Percentiles rank a stretch among this genome's conserved stretches.
Conservation (phyloP, 139 green algal genomes). For the Tetradesmus lagerheimii region DNA sequence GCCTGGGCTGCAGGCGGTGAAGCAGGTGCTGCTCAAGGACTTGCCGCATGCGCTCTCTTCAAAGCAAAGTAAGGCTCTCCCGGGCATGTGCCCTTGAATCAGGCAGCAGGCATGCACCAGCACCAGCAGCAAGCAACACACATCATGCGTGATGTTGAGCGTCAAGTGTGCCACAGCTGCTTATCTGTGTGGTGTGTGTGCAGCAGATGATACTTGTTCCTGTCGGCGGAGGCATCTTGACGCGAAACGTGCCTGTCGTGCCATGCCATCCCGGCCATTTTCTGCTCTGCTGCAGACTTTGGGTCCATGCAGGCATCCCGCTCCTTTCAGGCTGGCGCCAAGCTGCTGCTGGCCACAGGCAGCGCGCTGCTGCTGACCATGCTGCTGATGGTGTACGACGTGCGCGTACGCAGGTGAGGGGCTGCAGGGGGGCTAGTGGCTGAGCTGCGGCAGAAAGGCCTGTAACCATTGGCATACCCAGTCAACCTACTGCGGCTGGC, state of each 20-base stretch:
- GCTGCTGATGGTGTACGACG: slow-evolving; percentile 26
- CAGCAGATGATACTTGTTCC: no score
- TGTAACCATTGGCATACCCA: no score
- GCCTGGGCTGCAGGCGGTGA: not conserved
- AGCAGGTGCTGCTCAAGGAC: not conserved
- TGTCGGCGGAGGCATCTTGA: no score
- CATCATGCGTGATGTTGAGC: not conserved
- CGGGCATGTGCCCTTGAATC: not conserved
- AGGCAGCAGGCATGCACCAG: not conserved
- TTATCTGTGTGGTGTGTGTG: no score
- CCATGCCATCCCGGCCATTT: not conserved
- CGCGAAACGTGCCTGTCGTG: not conserved
- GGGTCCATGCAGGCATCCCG: not conserved
- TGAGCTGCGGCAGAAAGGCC: no score
- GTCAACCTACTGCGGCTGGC: no score
- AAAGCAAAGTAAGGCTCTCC: not conserved
- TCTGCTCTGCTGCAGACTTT: slow-evolving; percentile 2
- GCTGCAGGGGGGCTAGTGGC: no score
- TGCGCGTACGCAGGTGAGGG: not conserved
- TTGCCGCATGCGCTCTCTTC: not conserved
- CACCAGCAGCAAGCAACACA: not conserved
- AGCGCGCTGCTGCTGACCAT: not conserved
- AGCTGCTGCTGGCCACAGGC: slow-evolving; percentile 1
- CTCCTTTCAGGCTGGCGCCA: slow-evolving; percentile 20
- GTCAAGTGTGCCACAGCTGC: not conserved